Evolutionary conservation across 2,329 filamentous ascomycete species (phyloP).

Genomic region (Pseudogymnoascus sp.): DNA sequence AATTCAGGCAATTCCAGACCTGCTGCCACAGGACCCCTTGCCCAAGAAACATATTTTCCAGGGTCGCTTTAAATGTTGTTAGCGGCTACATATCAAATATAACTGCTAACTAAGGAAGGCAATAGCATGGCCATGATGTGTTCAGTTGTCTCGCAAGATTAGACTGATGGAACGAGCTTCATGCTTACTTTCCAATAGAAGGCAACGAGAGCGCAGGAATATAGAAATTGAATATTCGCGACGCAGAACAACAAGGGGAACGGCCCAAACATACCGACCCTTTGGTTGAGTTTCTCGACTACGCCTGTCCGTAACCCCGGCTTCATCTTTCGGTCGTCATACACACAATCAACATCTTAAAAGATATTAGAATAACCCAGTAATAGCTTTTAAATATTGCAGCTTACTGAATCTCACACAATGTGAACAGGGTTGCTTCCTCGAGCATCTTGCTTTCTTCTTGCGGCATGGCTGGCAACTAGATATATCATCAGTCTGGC

Average conservation of each 20-base stretch:
- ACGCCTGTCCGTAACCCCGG: constrained; percentile 30
- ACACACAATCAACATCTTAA: constrained; percentile 27
- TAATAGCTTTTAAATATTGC: neutral
- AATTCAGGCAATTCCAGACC: constrained; percentile 17
- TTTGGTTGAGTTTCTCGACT: constrained; percentile 28
- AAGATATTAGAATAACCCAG: neutral
- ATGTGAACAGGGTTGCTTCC: constrained; percentile 37
- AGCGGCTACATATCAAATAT: constrained; percentile 14
- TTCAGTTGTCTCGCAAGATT: neutral
- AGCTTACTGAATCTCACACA: constrained; percentile 30
- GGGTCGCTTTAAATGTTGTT: neutral
- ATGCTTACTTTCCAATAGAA: neutral
- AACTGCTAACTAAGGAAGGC: neutral
- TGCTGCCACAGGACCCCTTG: constrained; percentile 20
- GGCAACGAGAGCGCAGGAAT: neutral
- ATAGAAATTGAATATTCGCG: neutral
- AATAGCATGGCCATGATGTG: neutral
- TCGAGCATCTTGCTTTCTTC: constrained; percentile 39
- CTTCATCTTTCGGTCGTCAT: constrained; percentile 27
- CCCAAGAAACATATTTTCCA: constrained; percentile 20
- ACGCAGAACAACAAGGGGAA: neutral
- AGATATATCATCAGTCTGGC: neutral
- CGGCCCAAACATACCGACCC: constrained; percentile 24
- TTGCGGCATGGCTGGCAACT: constrained; percentile 37
- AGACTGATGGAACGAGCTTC: neutral